phyloP scores from a whole-genome alignment of 257 asterid genomes.

The Gardenia jasminoides region DNA sequence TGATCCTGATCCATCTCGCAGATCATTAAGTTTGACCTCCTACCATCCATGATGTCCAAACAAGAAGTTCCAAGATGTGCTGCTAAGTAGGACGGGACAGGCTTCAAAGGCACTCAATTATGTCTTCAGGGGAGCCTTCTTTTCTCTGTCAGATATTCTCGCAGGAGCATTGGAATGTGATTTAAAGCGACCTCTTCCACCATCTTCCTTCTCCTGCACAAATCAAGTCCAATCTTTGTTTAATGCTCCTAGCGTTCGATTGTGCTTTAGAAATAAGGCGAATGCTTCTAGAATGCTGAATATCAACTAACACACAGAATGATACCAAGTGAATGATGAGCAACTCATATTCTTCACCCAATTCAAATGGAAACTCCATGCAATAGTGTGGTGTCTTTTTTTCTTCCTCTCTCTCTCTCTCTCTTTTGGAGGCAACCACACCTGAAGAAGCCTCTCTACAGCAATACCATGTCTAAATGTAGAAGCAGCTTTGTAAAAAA shows the following conservation, averaged over 20 bases:
- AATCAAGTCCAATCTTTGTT: neutral
- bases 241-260: neutral
- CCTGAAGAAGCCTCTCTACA: neutral
- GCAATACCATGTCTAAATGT: neutral
- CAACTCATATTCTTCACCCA: neutral
- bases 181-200: constrained; percentile 89
- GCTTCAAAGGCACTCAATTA: constrained; percentile 20
- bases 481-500: neutral
- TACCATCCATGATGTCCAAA: neutral
- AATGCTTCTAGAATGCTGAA: neutral
- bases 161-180: constrained; percentile 85
- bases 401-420: neutral
- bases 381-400: neutral
- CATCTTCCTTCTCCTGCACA: constrained; percentile 74
- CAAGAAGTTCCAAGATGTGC: neutral
- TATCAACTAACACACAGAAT: neutral
- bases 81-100: neutral
- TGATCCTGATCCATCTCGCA: neutral
- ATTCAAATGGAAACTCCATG: neutral
- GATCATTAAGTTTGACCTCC: neutral
- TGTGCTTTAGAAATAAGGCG: neutral
- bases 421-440: neutral
- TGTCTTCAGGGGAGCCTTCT: constrained; percentile 92
- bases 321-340: neutral
- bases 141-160: constrained; percentile 85